These are phyloP conservation scores for Candida suzukii DNA, from an alignment of 805 yeast species.

Conservation along the genomic window DNA sequence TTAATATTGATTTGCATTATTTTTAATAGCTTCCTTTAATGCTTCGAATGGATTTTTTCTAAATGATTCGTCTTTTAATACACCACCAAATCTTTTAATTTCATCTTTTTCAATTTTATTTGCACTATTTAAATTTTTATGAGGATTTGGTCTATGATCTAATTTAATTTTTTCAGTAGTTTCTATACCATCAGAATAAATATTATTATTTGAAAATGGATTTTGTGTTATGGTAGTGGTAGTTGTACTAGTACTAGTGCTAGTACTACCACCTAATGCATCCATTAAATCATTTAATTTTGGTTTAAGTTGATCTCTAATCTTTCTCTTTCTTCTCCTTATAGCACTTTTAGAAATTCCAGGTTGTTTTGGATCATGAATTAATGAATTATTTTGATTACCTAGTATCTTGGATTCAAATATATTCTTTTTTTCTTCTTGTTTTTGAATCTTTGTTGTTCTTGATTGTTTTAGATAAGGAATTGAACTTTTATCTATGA, in stretches of 20 bases:
- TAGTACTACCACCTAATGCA: conserved; percentile 43
- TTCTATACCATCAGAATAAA: no score
- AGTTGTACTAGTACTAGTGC: conserved; percentile 24
- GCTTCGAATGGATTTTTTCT: conserved; percentile 59
- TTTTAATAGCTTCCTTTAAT: conserved; percentile 49
- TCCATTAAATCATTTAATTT: conserved; percentile 56
- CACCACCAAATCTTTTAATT: conserved; percentile 47
- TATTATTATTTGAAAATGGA: no score
- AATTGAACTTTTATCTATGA: conserved; percentile 12
- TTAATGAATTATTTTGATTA: conserved; percentile 27
- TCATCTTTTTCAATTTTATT: conserved; percentile 52
- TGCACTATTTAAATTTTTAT: conserved; percentile 32
- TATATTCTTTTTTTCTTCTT: conserved; percentile 22
- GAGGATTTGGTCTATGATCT: conserved; percentile 29
- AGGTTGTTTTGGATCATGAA: conserved; percentile 26
- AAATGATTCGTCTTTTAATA: conserved; percentile 48
- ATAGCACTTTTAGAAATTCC: conserved; percentile 60
- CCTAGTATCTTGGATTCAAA: conserved; percentile 23
- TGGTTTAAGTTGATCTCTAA: conserved; percentile 58
- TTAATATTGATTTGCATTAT: conserved; percentile 13
- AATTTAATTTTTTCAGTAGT: conserved; percentile 24
- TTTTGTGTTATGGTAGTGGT: no score
- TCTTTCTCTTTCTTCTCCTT: conserved; percentile 56
- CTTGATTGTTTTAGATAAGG: conserved; percentile 49
- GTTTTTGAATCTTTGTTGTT: conserved; percentile 48